Evolutionary conservation across 2,329 filamentous ascomycete species (phyloP), one percentile per base, ranked within the genome.

Genomic region (Venturia asperata): DNA sequence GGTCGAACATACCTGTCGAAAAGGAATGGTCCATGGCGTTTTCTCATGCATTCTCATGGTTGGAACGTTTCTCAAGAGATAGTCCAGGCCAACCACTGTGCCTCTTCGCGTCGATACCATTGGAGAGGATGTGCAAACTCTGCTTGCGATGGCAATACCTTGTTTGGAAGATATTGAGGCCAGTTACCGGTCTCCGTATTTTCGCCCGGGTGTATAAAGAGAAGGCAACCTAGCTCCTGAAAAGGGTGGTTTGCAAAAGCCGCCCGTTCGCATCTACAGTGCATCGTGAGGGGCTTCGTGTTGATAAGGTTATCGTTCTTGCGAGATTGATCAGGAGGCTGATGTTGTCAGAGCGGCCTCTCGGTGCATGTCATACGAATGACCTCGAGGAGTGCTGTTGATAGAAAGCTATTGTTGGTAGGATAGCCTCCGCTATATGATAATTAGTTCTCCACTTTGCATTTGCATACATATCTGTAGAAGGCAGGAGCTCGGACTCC

Each of bases 271-370:
- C 49, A 24, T 24, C 30, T 56, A 17, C 49, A 34, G 34, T 56
- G 49, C 11, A 34, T 17, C 30, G 49, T 56, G 49, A 19, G 13
- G 49, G 24, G 27, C 3, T 17, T 56, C 27, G 27, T 24, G 27
- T 24, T 27, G 11, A 5, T 27, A 19, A 56, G 24, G 24, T 34
- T 56, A 19, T 47, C 19, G 6, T 47, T 47, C 45, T n/a, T 17
- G 45, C 45, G 21, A n/a, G 19, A 47, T 7, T 24, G 45, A n/a
- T 17, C 45, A 47, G 45, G 5, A 15, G 19, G 19, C 10, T 34
- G 49, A 30, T 37, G 49, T 56, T 37, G 49, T 56, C 27, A n/a
- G 27, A 56, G 49, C 49, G 49, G 49, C 49, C 27, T 56, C 49
- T 56, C 49, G 49, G 13, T 5, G 10, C 3, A n/a, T 5, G 17